phyloP scores from a whole-genome alignment of 2,329 filamentous ascomycete species.

The Whalleya microplaca region DNA sequence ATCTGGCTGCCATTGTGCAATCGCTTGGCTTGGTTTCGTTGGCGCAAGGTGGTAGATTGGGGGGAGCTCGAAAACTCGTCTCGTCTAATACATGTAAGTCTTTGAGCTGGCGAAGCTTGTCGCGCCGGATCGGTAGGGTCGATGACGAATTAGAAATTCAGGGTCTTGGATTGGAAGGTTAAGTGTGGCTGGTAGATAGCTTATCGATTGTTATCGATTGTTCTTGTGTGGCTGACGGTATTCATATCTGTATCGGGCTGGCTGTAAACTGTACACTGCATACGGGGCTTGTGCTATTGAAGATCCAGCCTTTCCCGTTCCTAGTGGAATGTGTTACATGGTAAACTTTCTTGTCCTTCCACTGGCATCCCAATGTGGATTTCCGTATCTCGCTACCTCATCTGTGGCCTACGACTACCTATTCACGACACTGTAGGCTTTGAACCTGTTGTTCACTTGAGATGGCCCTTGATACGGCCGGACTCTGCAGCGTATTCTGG shows the following conservation, averaged over 20 bases:
- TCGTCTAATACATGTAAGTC: neutral
- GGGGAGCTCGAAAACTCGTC: neutral
- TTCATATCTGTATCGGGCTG: too few species aligned
- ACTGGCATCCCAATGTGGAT: too few species aligned
- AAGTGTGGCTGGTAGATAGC: neutral
- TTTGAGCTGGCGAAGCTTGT: neutral
- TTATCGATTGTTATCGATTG: neutral
- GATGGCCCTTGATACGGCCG: neutral
- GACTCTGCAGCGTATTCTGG: neutral
- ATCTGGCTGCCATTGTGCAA: conserved; percentile 48
- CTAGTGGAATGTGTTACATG: too few species aligned
- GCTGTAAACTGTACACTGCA: too few species aligned
- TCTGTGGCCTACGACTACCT: too few species aligned
- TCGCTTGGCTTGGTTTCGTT: neutral
- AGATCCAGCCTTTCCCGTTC: too few species aligned
- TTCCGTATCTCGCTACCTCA: too few species aligned
- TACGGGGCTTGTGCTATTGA: too few species aligned
- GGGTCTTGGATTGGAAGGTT: neutral
- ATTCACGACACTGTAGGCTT: too few species aligned
- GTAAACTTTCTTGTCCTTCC: too few species aligned
- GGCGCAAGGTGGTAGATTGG: neutral
- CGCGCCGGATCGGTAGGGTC: neutral
- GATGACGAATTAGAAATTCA: neutral
- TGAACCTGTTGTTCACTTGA: too few species aligned
- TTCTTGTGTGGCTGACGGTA: neutral